A percentile compares a stretch with the other conserved stretches of the same genome.
Evolutionary conservation across 306 rosid species (phyloP).

Genomic region (Fagus crenata): DNA sequence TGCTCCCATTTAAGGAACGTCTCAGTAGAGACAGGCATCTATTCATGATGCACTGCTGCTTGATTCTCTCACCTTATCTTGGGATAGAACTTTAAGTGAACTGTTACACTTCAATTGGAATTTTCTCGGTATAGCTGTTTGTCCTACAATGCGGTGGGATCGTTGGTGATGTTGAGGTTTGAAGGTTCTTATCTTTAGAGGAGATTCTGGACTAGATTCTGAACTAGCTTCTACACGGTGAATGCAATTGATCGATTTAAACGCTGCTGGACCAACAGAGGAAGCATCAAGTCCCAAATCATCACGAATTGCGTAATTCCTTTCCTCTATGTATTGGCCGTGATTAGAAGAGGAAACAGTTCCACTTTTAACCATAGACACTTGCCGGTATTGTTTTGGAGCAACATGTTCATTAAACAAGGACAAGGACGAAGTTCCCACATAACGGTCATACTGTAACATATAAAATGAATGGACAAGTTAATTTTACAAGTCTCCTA

Average conservation of each 20-base stretch:
- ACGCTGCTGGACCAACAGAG: constrained; percentile 23
- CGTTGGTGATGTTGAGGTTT: constrained; percentile 19
- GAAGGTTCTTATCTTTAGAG: background rate
- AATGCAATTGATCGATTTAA: too few species aligned
- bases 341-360: too few species aligned
- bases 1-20: constrained; percentile 9
- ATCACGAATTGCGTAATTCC: background rate
- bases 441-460: background rate
- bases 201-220: background rate
- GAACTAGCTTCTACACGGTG: background rate
- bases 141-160: constrained; percentile 8
- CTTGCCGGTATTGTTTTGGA: constrained; percentile 16
- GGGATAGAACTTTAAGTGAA: constrained; percentile 6
- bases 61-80: constrained; percentile 42
- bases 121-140: constrained; percentile 24
- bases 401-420: background rate
- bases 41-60: background rate
- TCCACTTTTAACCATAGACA: constrained; percentile 12
- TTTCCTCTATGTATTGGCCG: background rate
- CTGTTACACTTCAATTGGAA: constrained; percentile 25
- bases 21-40: constrained; percentile 18
- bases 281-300: constrained; percentile 14
- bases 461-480: constrained; percentile 8
- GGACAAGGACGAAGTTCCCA: constrained; percentile 3
- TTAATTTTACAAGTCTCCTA: constrained; percentile 15